Evolutionary conservation across 805 yeast species (phyloP).

Genomic region (Isabelozyma gotoi): DNA sequence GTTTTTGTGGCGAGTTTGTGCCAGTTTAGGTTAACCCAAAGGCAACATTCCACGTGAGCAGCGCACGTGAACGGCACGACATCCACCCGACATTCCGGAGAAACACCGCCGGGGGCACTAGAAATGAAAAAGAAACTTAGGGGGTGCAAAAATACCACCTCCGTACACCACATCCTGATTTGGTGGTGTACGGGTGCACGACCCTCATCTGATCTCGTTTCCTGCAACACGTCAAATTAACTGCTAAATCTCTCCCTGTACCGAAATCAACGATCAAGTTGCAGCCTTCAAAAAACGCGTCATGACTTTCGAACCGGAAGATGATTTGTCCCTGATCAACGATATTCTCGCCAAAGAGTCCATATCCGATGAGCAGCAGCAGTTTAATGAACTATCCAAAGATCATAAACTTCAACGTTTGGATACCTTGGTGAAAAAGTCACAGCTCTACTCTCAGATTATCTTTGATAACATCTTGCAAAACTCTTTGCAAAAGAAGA

Average conservation of each 20-base stretch:
- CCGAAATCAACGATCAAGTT: background rate
- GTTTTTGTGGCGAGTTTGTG: background rate
- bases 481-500: constrained; percentile 33
- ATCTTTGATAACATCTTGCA: constrained; percentile 76
- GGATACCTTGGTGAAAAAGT: constrained; percentile 76
- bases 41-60: no score
- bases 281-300: background rate
- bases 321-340: constrained; percentile 3
- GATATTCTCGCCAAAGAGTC: constrained; percentile 3
- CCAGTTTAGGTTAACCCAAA: no score
- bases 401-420: constrained; percentile 64
- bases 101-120: background rate
- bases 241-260: background rate
- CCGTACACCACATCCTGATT: background rate
- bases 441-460: constrained; percentile 83
- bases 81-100: background rate
- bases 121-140: no score
- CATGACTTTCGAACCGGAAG: constrained; percentile 6
- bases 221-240: background rate
- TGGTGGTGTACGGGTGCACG: background rate
- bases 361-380: constrained; percentile 29
- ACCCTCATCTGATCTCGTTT: background rate
- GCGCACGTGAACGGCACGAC: no score
- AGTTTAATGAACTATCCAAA: constrained; percentile 46
- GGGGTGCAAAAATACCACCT: no score